Conservation (phyloP, 1,284 basidiomycete species). For the Malassezia psittaci region DNA sequence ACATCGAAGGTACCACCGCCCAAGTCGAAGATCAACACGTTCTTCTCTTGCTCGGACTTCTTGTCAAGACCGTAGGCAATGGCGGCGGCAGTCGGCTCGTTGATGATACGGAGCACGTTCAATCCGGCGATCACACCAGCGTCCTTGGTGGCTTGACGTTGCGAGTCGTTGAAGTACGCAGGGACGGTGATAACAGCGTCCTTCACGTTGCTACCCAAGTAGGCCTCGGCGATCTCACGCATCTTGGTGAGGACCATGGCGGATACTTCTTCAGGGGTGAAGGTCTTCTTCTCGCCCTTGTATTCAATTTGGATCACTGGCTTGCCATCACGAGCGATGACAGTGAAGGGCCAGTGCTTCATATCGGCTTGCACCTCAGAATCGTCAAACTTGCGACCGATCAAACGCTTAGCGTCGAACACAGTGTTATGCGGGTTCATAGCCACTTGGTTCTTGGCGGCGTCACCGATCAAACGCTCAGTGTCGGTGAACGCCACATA, state of each 20-base stretch:
- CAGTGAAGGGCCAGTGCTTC: slow-evolving; percentile 89
- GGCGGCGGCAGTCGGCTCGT: slow-evolving; percentile 87
- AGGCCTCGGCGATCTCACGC: slow-evolving; percentile 96
- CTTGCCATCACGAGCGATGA: slow-evolving; percentile 69
- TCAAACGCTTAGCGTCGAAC: slow-evolving; percentile 81
- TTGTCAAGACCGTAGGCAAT: slow-evolving; percentile 86
- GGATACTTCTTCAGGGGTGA: slow-evolving; percentile 90
- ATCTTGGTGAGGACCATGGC: slow-evolving; percentile 96
- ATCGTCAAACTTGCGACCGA: slow-evolving; percentile 75
- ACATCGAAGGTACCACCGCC: slow-evolving; percentile 99
- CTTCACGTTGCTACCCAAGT: slow-evolving; percentile 69
- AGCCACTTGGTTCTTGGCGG: slow-evolving; percentile 82
- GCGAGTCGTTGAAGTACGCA: slow-evolving; percentile 96
- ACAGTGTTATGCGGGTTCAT: slow-evolving; percentile 53
- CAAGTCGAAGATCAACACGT: slow-evolving; percentile 93
- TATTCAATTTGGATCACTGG: slow-evolving; percentile 81
- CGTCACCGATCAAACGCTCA: slow-evolving; percentile 89
- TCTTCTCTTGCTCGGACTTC: slow-evolving; percentile 74
- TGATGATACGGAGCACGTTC: slow-evolving; percentile 90
- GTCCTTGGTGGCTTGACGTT: slow-evolving; percentile 90
- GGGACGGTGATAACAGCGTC: slow-evolving; percentile 84
- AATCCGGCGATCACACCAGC: slow-evolving; percentile 79
- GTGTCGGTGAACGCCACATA: slow-evolving; percentile 55
- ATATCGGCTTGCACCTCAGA: slow-evolving; percentile 83
- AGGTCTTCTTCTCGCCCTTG: slow-evolving; percentile 81